phyloP scores from a whole-genome alignment of 768 basidiomycete genomes.

The Mycena albidolilacea region DNA sequence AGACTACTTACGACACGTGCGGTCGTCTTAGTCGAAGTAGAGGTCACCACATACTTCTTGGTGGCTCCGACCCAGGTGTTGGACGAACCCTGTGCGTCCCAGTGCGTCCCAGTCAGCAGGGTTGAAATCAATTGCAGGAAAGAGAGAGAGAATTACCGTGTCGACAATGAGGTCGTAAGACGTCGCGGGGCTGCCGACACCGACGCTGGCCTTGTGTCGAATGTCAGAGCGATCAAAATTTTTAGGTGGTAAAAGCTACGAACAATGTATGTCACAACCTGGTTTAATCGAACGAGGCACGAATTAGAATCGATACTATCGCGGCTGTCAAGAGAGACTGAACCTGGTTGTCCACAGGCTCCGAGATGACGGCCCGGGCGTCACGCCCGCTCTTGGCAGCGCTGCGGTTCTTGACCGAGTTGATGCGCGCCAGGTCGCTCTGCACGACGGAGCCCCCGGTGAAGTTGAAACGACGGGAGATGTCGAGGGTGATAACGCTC shows the following conservation, averaged over 20 bases:
- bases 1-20: conserved; percentile 51
- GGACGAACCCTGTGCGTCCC: conserved; percentile 40
- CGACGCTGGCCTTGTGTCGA: conserved; percentile 53
- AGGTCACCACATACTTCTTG: no score
- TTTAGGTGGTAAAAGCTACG: conserved; percentile 21
- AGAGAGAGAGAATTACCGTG: conserved; percentile 61
- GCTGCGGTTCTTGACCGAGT: conserved; percentile 57
- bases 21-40: conserved; percentile 53
- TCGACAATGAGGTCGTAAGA: conserved; percentile 52
- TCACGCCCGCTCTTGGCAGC: conserved; percentile 47
- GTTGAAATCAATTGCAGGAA: no score
- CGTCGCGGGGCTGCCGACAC: conserved; percentile 72
- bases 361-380: conserved; percentile 59
- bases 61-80: conserved; percentile 76
- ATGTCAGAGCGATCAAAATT: neutral
- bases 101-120: no score
- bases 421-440: conserved; percentile 58
- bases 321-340: no score
- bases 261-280: conserved; percentile 44
- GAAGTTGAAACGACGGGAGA: no score
- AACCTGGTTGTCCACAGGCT: conserved; percentile 46
- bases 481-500: no score
- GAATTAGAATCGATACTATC: no score
- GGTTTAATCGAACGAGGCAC: conserved; percentile 36
- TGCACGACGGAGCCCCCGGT: no score